phyloP scores from a whole-genome alignment of 495 filamentous ascomycete species.

The Penicillium paradoxum region DNA sequence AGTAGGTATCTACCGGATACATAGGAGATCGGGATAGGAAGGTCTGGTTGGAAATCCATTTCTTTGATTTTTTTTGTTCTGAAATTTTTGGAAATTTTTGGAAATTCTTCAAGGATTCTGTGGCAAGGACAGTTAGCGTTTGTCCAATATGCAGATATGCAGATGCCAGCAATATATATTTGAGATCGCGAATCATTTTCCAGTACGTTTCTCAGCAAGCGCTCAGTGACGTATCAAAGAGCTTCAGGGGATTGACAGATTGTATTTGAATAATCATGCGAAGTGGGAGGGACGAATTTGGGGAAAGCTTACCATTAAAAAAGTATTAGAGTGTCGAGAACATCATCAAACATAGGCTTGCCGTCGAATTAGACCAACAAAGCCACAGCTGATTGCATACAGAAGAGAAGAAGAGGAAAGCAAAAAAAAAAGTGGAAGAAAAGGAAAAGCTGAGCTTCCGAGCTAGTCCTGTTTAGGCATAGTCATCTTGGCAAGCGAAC shows the following conservation, averaged over 20 bases:
- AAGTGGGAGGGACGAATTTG: slow-evolving; percentile 13
- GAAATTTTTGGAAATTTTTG: slow-evolving; percentile 7
- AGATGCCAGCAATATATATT: neutral
- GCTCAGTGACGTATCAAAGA: slow-evolving; percentile 43
- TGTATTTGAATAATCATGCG: slow-evolving; percentile 69
- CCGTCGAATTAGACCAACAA: slow-evolving; percentile 35
- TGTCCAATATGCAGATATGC: neutral
- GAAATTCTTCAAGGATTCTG: slow-evolving; percentile 18
- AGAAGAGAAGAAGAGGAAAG: slow-evolving; percentile 8
- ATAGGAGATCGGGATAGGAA: slow-evolving; percentile 76
- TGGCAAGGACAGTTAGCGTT: slow-evolving; percentile 4
- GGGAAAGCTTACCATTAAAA: slow-evolving; percentile 33
- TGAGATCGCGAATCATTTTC: slow-evolving; percentile 31
- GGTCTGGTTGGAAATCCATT: slow-evolving; percentile 36
- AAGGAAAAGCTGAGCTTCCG: slow-evolving; percentile 15
- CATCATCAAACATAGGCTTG: neutral
- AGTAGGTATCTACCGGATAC: slow-evolving; percentile 79
- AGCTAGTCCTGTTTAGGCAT: slow-evolving; percentile 29
- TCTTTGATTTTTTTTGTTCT: slow-evolving; percentile 12
- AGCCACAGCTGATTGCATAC: slow-evolving; percentile 21
- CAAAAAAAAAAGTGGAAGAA: slow-evolving; percentile 18
- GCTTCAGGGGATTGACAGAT: slow-evolving; percentile 93
- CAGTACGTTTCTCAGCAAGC: slow-evolving; percentile 47
- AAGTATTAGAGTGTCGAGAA: slow-evolving; percentile 12
- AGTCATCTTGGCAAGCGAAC: slow-evolving; percentile 9